These are phyloP conservation scores for Paraglomus brasilianum DNA, from an alignment of 192 early-diverging fungal species.

Conservation along the genomic window DNA sequence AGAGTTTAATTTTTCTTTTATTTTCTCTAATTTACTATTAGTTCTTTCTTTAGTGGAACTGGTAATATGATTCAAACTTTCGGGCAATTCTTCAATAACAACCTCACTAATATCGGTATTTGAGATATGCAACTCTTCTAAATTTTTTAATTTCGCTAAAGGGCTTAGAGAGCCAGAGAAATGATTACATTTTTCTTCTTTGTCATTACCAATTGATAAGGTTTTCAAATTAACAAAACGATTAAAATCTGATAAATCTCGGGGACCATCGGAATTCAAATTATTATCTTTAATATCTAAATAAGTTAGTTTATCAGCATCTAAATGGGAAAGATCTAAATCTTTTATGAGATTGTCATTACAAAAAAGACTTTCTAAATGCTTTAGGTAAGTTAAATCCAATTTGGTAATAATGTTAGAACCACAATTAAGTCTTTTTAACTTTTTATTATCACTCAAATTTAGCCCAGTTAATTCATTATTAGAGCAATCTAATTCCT, in stretches of 20 bases:
- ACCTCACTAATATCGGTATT: constrained; percentile 13
- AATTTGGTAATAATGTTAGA: background rate
- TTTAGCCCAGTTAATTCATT: background rate
- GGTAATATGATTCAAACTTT: too few relatives aligned
- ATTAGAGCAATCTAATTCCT: background rate
- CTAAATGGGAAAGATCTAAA: background rate
- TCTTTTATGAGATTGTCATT: background rate
- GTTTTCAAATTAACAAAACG: background rate
- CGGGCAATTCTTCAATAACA: too few relatives aligned
- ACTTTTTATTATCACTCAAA: constrained; percentile 10
- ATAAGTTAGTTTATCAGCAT: constrained; percentile 15
- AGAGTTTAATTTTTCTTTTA: too few relatives aligned
- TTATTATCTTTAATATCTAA: constrained; percentile 17
- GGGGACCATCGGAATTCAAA: background rate
- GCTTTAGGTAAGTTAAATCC: background rate
- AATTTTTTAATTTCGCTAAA: background rate
- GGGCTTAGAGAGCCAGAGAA: constrained; percentile 18
- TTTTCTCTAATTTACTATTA: too few relatives aligned
- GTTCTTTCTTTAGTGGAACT: too few relatives aligned
- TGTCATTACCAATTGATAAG: background rate
- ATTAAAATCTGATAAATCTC: constrained; percentile 11
- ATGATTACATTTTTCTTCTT: background rate
- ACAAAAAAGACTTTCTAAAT: constrained; percentile 1
- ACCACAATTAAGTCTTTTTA: background rate
- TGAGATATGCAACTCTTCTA: background rate